Conservation (phyloP, 208 protist genomes). For the Leishmania mexicana region DNA sequence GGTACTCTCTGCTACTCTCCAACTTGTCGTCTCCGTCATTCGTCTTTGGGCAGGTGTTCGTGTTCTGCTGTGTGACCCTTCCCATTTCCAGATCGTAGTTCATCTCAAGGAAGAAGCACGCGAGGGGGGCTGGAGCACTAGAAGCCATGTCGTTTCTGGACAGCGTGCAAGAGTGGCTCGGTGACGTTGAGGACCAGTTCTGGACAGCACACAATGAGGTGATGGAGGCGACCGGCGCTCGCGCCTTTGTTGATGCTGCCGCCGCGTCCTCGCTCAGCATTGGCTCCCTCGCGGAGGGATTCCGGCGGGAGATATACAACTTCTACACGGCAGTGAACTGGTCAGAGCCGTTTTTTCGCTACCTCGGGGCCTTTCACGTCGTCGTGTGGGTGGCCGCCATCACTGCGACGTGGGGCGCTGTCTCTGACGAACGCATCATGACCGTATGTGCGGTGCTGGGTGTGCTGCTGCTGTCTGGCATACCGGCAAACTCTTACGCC, state of each 20-base stretch:
- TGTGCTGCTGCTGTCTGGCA: slow-evolving; percentile 35
- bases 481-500: slow-evolving; percentile 14
- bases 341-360: slow-evolving; percentile 76
- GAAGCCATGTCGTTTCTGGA: neutral
- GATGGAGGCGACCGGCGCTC: slow-evolving; percentile 20
- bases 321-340: slow-evolving; percentile 70
- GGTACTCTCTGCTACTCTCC: neutral
- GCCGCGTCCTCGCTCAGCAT: neutral
- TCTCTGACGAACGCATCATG: slow-evolving; percentile 51
- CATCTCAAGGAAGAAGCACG: neutral
- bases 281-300: neutral
- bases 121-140: neutral
- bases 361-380: slow-evolving; percentile 58
- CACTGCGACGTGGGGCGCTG: slow-evolving; percentile 25
- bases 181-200: slow-evolving; percentile 20
- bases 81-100: neutral
- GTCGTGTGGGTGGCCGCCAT: slow-evolving; percentile 34
- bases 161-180: slow-evolving; percentile 6
- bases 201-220: slow-evolving; percentile 38
- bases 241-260: neutral
- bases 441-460: slow-evolving; percentile 13
- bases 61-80: neutral
- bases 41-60: neutral
- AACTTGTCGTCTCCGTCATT: neutral
- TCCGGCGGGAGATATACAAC: slow-evolving; percentile 15